Evolutionary conservation across 257 asterid species (phyloP), one percentile per base, ranked within the genome.

Genomic region (Datura wrightii): DNA sequence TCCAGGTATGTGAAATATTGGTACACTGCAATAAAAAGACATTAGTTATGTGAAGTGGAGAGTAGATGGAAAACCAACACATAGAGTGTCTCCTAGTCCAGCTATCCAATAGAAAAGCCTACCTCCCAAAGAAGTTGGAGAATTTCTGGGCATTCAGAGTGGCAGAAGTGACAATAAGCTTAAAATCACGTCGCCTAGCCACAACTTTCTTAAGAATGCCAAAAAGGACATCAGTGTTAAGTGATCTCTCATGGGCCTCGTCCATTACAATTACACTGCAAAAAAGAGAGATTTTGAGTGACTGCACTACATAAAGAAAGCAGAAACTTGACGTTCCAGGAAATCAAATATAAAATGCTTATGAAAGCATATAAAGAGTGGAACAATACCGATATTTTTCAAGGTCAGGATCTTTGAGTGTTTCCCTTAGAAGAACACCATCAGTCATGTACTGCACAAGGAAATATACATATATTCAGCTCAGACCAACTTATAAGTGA

Each of bases 191-290:
- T 16, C 98, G 98, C 39, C 98, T 89, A 50, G 95, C 95, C 63
- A 96, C 99, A 58, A 94, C 99, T 87, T 96, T 94, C 90, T 94
- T 94, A 70, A 96, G 97, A 88, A 96, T 96, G 66, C 99, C 99
- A 85, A 96, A 96, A 19, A 96, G 92, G 50, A 96, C 98, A 84
- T 96, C 98, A 5, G 99, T 96, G 89, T 86, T 94, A 16, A 94
- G 87, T 83, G 98, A 94, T 66, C 99, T 92, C 88, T 96, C 99
- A 37, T 96, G 98, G n/a, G 99, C 99, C 90, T 96, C 99, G 82
- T 96, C 99, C 99, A 96, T 96, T 83, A 96, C 98, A 69, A 96
- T 66, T 62, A 96, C 90, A 19, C 99, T 96, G 85, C 88, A 86
- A 5, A 76, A 89, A 62, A 59, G 85, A 85, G 83, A 83, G 11